Evolutionary conservation across 2,329 filamentous ascomycete genomes (phyloP).

Genomic region (Metarhizium anisopliae): DNA sequence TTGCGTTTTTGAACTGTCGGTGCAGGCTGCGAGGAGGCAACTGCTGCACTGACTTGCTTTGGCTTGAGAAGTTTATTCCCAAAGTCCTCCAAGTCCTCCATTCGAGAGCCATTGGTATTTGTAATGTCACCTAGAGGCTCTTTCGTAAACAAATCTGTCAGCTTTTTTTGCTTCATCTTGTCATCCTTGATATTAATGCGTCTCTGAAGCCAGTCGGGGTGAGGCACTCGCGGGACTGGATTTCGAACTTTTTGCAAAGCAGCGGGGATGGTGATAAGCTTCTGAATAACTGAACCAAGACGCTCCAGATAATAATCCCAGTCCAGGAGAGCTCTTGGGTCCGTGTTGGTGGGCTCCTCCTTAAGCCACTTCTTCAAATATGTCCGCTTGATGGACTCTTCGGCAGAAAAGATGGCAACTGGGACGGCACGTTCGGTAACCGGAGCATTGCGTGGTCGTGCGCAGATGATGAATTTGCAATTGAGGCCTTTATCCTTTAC

Average conservation of each 20-base stretch:
- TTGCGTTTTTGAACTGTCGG: slow-evolving; percentile 58
- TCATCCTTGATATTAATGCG: slow-evolving; percentile 94
- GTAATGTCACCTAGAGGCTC: slow-evolving; percentile 65
- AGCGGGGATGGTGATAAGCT: slow-evolving; percentile 96
- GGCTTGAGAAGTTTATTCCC: slow-evolving; percentile 59
- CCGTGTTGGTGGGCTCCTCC: slow-evolving; percentile 84
- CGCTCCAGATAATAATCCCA: slow-evolving; percentile 98
- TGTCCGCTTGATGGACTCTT: slow-evolving; percentile 75
- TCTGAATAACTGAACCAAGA: slow-evolving; percentile 94
- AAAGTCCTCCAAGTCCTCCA: slow-evolving; percentile 74
- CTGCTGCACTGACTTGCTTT: slow-evolving; percentile 45
- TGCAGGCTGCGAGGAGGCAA: slow-evolving; percentile 46
- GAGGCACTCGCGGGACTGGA: slow-evolving; percentile 83
- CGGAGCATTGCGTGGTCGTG: slow-evolving; percentile 75
- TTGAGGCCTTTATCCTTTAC: slow-evolving; percentile 98
- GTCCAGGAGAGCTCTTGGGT: slow-evolving; percentile 81
- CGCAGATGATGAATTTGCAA: slow-evolving; percentile 98
- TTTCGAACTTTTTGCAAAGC: slow-evolving; percentile 92
- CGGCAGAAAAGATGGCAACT: slow-evolving; percentile 93
- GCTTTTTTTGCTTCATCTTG: slow-evolving; percentile 96
- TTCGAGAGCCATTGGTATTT: slow-evolving; percentile 46
- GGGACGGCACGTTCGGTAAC: slow-evolving; percentile 93
- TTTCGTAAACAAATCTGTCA: slow-evolving; percentile 80
- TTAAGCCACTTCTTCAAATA: slow-evolving; percentile 94
- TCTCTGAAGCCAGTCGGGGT: slow-evolving; percentile 94